Evolutionary conservation across 2,329 filamentous ascomycete species (phyloP).

Genomic region (Incumbomyces lentus): DNA sequence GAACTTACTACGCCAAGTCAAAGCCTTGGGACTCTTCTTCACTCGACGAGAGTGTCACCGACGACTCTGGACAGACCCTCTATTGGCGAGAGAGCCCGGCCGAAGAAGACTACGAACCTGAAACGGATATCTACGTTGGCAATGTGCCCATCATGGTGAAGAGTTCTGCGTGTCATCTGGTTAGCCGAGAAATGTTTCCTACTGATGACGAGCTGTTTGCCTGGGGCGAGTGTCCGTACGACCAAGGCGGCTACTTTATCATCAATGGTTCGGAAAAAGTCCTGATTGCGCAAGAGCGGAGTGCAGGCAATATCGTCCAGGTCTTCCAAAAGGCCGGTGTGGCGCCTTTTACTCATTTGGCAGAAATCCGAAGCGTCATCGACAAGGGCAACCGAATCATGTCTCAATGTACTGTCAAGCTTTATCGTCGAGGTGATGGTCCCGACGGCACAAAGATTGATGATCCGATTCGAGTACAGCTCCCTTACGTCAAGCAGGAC

Average conservation of each 20-base stretch:
- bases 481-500: conserved; percentile 90
- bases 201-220: conserved; percentile 78
- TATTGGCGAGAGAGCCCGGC: conserved; percentile 19
- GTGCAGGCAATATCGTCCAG: conserved; percentile 96
- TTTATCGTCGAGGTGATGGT: conserved; percentile 73
- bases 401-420: conserved; percentile 82
- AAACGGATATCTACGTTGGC: conserved; percentile 73
- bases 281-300: conserved; percentile 92
- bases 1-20: conserved; percentile 73
- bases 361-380: conserved; percentile 90
- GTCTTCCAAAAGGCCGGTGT: conserved; percentile 95
- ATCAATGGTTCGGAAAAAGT: conserved; percentile 99
- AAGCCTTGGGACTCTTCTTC: conserved; percentile 61
- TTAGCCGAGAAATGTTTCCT: conserved; percentile 26
- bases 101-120: conserved; percentile 43
- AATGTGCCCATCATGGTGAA: conserved; percentile 98
- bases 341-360: conserved; percentile 85
- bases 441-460: conserved; percentile 35
- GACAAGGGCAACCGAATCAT: conserved; percentile 94
- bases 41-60: conserved; percentile 37
- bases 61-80: conserved; percentile 28
- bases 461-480: conserved; percentile 61
- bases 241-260: conserved; percentile 96
- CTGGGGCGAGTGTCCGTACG: conserved; percentile 94
- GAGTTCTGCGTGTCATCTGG: conserved; percentile 86